Conservation (phyloP, 805 yeast species). For the Candida michaelii region DNA sequence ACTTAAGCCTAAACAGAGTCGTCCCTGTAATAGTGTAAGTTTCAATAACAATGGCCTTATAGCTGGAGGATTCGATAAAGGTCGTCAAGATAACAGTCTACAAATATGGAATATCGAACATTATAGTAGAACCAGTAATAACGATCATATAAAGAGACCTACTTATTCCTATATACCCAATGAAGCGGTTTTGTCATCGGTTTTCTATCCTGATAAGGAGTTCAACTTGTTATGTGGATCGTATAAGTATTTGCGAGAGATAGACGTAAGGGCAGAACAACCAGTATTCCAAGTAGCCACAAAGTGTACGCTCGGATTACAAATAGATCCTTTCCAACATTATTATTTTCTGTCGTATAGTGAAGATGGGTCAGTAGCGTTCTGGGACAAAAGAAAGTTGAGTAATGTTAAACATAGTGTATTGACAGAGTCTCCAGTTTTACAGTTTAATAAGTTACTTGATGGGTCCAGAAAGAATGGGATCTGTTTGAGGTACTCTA, state of each 20-base stretch:
- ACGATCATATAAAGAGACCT: constrained; percentile 54
- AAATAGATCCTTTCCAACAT: constrained; percentile 66
- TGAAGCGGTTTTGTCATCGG: constrained; percentile 70
- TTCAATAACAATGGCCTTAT: constrained; percentile 65
- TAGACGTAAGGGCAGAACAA: constrained; percentile 65
- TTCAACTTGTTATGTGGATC: constrained; percentile 66
- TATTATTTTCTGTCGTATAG: constrained; percentile 71
- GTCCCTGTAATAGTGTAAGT: constrained; percentile 75
- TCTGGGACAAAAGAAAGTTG: constrained; percentile 77
- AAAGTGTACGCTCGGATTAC: constrained; percentile 65
- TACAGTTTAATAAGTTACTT: constrained; percentile 60
- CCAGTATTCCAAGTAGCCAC: constrained; percentile 77
- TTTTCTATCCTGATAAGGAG: constrained; percentile 62
- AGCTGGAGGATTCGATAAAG: constrained; percentile 78
- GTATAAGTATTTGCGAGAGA: constrained; percentile 72
- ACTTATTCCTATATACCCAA: constrained; percentile 60
- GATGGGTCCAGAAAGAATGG: constrained; percentile 61
- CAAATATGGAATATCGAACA: constrained; percentile 78
- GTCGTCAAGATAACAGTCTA: constrained; percentile 71
- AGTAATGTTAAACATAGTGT: constrained; percentile 20
- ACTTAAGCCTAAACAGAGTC: constrained; percentile 59
- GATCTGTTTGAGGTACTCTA: constrained; percentile 70
- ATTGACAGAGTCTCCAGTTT: constrained; percentile 52
- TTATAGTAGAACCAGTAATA: constrained; percentile 47
- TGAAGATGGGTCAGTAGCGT: constrained; percentile 80